Evolutionary conservation across 352 stramenopile species (phyloP), one percentile per base, ranked within the genome.

Genomic region (Pythium sp.): DNA sequence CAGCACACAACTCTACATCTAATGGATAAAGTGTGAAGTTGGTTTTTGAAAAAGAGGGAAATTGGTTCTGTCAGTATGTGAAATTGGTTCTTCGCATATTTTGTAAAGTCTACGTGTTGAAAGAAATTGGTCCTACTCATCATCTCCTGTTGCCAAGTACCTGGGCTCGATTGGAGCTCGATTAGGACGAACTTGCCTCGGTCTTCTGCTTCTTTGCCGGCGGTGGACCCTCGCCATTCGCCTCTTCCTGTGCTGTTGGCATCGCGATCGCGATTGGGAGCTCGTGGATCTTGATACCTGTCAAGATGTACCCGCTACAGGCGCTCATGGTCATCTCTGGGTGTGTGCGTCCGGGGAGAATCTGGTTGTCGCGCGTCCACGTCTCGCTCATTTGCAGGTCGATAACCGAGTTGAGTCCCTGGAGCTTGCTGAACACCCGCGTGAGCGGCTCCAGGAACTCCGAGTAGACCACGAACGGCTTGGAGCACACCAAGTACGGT

Each of bases 251-350:
- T n/a, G 30, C 28, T 32, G 56, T 24, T 5, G 58, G 7, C n/a
- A 15, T 8, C n/a, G 61, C 36, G 15, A 55, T 26, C 24, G 22
- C 47, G 6, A 49, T 28, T 7, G 62, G 32, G 22, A 72, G 47
- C 34, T 86, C 80, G 22, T 79, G 65, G 47, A 98, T 86, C 76
- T 98, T 98, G 58, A 97, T 94, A 5, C 95, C 96, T 6, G 90
- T 97, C 20, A 99, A 77, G 36, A 99, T 76, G 71, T 98, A 99
- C 18, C 97, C 95, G 55, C 95, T 97, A 77, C 92, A 97, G 59
- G 97, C 95, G 72, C 87, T 97, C 93, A 99, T 99, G 69, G 86
- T 98, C 97, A 99, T 99, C 65, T 94, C 90, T 0, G 97, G 97
- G 79, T 98, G 97, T 34, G 95, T 99, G 15, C 95, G 84, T 18